Evolutionary conservation across 2,329 filamentous ascomycete species (phyloP).

Genomic region (Monascus ruber): DNA sequence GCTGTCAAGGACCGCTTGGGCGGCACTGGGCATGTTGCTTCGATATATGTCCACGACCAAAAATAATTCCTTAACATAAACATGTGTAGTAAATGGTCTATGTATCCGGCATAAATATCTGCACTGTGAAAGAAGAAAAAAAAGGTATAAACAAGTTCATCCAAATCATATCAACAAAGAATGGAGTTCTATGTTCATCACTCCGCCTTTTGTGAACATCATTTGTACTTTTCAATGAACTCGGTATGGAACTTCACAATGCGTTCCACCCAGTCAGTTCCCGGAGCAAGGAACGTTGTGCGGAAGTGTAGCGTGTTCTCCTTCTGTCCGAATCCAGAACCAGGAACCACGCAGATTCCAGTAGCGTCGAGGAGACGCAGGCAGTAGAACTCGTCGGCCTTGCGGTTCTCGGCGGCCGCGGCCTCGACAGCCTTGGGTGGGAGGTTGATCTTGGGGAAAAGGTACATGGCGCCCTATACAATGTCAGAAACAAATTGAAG

Average conservation of each 20-base stretch:
- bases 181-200: too few relatives aligned
- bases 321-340: conserved; percentile 87
- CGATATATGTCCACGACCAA: too few relatives aligned
- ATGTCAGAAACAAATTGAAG: conserved; percentile 3
- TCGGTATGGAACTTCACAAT: conserved; percentile 83
- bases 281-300: conserved; percentile 91
- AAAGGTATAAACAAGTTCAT: too few relatives aligned
- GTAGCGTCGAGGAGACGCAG: conserved; percentile 83
- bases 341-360: conserved; percentile 86
- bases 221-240: conserved; percentile 69
- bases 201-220: background rate
- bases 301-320: conserved; percentile 86
- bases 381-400: conserved; percentile 88
- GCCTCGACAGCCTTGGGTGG: conserved; percentile 64
- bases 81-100: too few relatives aligned
- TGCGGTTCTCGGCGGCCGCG: conserved; percentile 60
- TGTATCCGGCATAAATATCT: too few relatives aligned
- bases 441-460: conserved; percentile 87
- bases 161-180: too few relatives aligned
- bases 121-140: too few relatives aligned
- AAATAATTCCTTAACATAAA: too few relatives aligned
- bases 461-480: conserved; percentile 82
- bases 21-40: too few relatives aligned
- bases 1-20: too few relatives aligned
- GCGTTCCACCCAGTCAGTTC: conserved; percentile 83